These are phyloP conservation scores for Rugosomyces carneus DNA, from an alignment of 1,284 basidiomycete species.

Conservation along the genomic window DNA sequence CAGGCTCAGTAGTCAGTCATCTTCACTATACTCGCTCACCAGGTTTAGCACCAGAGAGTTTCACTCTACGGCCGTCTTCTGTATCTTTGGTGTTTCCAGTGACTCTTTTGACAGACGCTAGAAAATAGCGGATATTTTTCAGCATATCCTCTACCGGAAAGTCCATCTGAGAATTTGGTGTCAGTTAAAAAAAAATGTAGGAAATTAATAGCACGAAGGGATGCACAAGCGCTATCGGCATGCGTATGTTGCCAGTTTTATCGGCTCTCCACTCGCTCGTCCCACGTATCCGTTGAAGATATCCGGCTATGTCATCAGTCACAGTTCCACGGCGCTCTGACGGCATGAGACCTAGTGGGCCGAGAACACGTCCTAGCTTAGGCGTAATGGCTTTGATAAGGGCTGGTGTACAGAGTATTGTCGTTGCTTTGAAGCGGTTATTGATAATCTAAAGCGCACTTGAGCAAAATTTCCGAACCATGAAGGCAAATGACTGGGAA, in stretches of 20 bases:
- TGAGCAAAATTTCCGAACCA: slow-evolving; percentile 6
- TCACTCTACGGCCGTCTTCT: slow-evolving; percentile 27
- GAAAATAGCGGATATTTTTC: slow-evolving; percentile 76
- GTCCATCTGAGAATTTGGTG: slow-evolving; percentile 42
- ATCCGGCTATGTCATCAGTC: slow-evolving; percentile 78
- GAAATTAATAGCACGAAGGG: slow-evolving; percentile 7
- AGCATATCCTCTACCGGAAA: slow-evolving; percentile 74
- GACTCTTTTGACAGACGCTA: slow-evolving; percentile 71
- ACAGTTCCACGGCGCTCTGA: slow-evolving; percentile 92
- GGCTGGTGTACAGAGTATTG: slow-evolving; percentile 78
- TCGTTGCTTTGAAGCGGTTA: slow-evolving; percentile 68
- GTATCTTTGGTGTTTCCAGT: slow-evolving; percentile 60
- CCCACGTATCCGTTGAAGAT: slow-evolving; percentile 76
- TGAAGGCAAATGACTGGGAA: slow-evolving; percentile 15
- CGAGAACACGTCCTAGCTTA: slow-evolving; percentile 82
- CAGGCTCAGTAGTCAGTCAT: slow-evolving; percentile 7
- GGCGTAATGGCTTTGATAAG: slow-evolving; percentile 78
- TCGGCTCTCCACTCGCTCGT: slow-evolving; percentile 93
- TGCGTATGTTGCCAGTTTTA: slow-evolving; percentile 78
- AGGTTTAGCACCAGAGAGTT: slow-evolving; percentile 31
- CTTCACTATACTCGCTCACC: slow-evolving; percentile 21
- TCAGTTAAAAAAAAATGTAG: neutral
- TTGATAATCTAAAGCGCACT: slow-evolving; percentile 47
- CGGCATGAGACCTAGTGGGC: slow-evolving; percentile 94
- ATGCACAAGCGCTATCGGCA: slow-evolving; percentile 66